Conservation (phyloP, 2,329 filamentous ascomycete species). For the Akanthomyces dipterigenus region DNA sequence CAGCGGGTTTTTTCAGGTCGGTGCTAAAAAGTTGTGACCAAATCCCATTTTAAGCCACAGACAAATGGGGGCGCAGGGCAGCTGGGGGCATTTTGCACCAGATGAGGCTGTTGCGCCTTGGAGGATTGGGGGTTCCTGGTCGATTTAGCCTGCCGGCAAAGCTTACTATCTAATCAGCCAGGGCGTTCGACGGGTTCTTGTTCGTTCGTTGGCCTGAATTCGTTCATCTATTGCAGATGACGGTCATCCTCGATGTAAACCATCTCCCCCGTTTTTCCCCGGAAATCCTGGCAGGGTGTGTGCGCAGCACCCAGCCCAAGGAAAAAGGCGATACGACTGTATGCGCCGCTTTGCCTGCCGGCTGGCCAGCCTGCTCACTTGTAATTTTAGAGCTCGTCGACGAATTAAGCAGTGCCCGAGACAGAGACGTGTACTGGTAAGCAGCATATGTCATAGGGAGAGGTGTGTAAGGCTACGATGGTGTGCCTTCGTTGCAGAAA, state of each 20-base stretch:
- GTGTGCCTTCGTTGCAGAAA: not conserved
- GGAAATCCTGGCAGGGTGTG: not conserved
- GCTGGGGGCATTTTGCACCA: not conserved
- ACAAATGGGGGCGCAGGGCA: conserved; percentile 1
- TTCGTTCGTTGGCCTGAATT: not conserved
- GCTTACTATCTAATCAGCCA: conserved; percentile 8
- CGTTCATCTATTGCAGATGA: not conserved
- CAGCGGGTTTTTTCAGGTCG: not conserved
- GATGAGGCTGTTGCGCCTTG: conserved; percentile 8
- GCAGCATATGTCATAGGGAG: not conserved
- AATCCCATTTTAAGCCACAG: not conserved
- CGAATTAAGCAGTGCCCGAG: not conserved
- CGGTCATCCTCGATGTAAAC: not conserved
- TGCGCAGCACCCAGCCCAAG: not conserved
- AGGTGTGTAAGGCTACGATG: not conserved
- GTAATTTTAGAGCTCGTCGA: not conserved
- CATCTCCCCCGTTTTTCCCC: not conserved
- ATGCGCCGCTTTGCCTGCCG: not conserved
- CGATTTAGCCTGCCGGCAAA: not conserved
- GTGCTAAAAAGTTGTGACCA: not conserved
- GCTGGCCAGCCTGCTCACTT: not conserved
- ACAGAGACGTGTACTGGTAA: not conserved
- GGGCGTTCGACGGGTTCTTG: not conserved
- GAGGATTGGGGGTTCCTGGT: not conserved
- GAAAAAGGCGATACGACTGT: not conserved